phyloP scores from a whole-genome alignment of 768 basidiomycete genomes.

The Boletus pseudo-olivaceus region DNA sequence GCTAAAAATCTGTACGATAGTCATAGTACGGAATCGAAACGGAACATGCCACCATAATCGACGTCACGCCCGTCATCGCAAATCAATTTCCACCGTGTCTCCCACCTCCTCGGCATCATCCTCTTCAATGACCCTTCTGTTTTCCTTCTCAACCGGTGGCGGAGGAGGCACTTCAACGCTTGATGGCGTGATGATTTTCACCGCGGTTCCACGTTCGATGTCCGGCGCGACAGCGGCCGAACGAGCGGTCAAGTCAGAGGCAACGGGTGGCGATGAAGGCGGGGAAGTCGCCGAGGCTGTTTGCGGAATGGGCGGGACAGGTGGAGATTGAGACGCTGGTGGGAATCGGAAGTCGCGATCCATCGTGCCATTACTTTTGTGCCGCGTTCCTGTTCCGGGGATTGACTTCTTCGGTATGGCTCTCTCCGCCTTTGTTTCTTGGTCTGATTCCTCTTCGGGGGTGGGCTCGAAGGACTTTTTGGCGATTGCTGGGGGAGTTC shows the following conservation, averaged over 20 bases:
- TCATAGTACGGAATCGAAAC: background rate
- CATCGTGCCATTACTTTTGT: conserved; percentile 70
- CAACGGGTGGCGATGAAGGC: conserved; percentile 21
- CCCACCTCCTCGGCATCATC: conserved; percentile 70
- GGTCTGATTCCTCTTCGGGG: conserved; percentile 43
- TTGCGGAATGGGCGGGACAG: conserved; percentile 5
- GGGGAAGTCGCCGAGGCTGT: conserved; percentile 28
- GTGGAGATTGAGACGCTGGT: conserved; percentile 14
- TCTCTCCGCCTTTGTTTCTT: conserved; percentile 33
- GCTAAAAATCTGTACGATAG: background rate
- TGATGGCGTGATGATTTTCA: conserved; percentile 50
- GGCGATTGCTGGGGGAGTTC: conserved; percentile 39
- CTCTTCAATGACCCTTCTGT: conserved; percentile 39
- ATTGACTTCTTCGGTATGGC: conserved; percentile 21
- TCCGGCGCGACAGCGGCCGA: background rate
- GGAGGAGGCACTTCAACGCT: conserved; percentile 78
- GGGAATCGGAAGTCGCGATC: conserved; percentile 76
- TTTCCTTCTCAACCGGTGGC: conserved; percentile 75
- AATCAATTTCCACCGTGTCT: conserved; percentile 69
- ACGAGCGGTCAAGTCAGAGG: conserved; percentile 22
- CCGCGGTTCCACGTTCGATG: conserved; percentile 8
- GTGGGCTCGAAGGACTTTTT: conserved; percentile 46
- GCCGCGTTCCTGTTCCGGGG: conserved; percentile 18
- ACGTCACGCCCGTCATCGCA: conserved; percentile 36
- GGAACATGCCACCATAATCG: background rate